Conservation (phyloP, 2,329 filamentous ascomycete species). For the Trichophyton verrucosum region DNA sequence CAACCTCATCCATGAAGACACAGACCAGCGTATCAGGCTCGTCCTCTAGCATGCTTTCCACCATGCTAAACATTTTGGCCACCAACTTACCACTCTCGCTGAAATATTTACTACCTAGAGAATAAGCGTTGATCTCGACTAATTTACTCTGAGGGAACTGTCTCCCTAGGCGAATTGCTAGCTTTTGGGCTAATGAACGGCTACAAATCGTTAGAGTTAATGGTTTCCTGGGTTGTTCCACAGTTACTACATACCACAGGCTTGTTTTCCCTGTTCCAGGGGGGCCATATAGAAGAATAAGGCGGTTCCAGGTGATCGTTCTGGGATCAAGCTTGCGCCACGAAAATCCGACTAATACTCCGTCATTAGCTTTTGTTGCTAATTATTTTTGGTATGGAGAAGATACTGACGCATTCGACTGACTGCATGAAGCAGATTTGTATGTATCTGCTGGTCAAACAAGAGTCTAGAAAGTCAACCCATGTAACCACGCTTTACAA, state of each 20-base stretch:
- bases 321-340: conserved; percentile 25
- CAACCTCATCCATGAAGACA: conserved; percentile 41
- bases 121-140: conserved; percentile 36
- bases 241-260: conserved; percentile 67
- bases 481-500: background rate
- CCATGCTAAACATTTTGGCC: conserved; percentile 31
- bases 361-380: conserved; percentile 14
- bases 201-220: conserved; percentile 11
- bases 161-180: conserved; percentile 36
- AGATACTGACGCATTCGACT: conserved; percentile 26
- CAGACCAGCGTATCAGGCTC: conserved; percentile 33
- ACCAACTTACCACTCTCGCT: conserved; percentile 37
- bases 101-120: conserved; percentile 38
- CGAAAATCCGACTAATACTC: conserved; percentile 15
- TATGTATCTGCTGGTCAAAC: conserved; percentile 33
- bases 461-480: conserved; percentile 23
- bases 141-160: conserved; percentile 31
- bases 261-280: conserved; percentile 92
- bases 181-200: conserved; percentile 38
- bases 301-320: conserved; percentile 35
- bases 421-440: conserved; percentile 30
- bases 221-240: conserved; percentile 41
- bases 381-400: background rate
- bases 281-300: conserved; percentile 82
- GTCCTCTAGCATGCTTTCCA: conserved; percentile 25